Percentiles rank a stretch among this genome's conserved stretches.
Conservation (phyloP, 306 rosid species). For the Oxytropis ochrocephala region DNA sequence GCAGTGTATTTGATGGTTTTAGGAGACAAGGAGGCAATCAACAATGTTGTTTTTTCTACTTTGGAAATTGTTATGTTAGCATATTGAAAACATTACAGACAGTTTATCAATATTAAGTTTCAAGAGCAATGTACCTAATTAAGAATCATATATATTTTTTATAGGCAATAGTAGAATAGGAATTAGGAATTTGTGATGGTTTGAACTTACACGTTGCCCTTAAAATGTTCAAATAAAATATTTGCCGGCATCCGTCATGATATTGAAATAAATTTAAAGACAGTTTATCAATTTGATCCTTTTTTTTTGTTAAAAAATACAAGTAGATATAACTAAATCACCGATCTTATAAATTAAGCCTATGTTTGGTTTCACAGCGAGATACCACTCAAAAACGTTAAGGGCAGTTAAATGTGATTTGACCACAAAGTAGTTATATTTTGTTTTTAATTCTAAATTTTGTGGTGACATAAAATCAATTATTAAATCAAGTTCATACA, state of each 20-base stretch:
- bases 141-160: neutral
- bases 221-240: constrained; percentile 11
- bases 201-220: constrained; percentile 5
- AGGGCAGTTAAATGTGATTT: too few species aligned
- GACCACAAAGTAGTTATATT: too few species aligned
- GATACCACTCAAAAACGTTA: too few species aligned
- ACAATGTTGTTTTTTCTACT: constrained; percentile 32
- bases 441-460: too few species aligned
- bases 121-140: constrained; percentile 28
- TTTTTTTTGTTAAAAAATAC: too few species aligned
- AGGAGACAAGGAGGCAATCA: constrained; percentile 39
- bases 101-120: constrained; percentile 19
- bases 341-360: too few species aligned
- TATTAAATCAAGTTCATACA: too few species aligned
- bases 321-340: too few species aligned
- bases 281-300: too few species aligned
- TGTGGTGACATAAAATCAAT: too few species aligned
- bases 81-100: constrained; percentile 30
- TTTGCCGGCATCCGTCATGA: neutral
- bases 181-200: neutral
- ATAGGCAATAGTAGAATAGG: neutral
- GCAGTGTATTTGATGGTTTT: constrained; percentile 18
- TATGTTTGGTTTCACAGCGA: too few species aligned
- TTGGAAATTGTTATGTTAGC: constrained; percentile 35
- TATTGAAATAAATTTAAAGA: too few species aligned